Evolutionary conservation across 2,329 filamentous ascomycete genomes (phyloP), one percentile per base, ranked within the genome.

Genomic region (Scolecobasidium constrictum): DNA sequence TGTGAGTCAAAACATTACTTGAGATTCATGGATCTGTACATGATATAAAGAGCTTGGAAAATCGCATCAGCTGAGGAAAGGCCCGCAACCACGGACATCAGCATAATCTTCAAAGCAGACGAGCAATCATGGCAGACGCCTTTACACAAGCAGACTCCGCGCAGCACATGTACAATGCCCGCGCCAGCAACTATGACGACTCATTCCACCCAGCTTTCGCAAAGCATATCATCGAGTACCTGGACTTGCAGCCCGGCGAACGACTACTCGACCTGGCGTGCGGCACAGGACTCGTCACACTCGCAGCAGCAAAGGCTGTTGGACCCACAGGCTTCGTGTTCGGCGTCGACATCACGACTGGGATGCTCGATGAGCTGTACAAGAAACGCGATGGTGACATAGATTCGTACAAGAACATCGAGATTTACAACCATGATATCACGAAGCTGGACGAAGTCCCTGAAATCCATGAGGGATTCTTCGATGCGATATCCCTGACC

Each of bases 251-350:
- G 38, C 52, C 57, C 11, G 64, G 63, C 19, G 57, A 66, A 40
- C 45, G 57, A 17, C 50, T 69, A n/a, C 57, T 69, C 11, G 66
- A 69, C 42, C 53, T 69, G 13, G 66, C 65, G 4, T 68, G 64
- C 46, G 65, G 66, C 3, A 69, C 66, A 4, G 67, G 66, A 4
- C 57, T 68, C 0, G 52, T 68, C 13, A 60, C 58, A 1, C 59
- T 66, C 47, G 54, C 58, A 5, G 60, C 59, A 23, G 55, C 60
- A 7, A 52, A 62, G n/a, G 54, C 49, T 4, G 61, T 67, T 4
- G 64, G 63, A 1, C 45, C 56, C 9, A 44, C 49, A 5, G 65
- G 65, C 7, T 41, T 47, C 5, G 61, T 68, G 1, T 42, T 62
- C 7, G 66, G 64, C 13, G 49, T 68, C 23, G 66, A 69, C 44